Base-by-base conservation (phyloP, 2,329 filamentous ascomycete genomes). In the Penicillium sp. region DNA sequence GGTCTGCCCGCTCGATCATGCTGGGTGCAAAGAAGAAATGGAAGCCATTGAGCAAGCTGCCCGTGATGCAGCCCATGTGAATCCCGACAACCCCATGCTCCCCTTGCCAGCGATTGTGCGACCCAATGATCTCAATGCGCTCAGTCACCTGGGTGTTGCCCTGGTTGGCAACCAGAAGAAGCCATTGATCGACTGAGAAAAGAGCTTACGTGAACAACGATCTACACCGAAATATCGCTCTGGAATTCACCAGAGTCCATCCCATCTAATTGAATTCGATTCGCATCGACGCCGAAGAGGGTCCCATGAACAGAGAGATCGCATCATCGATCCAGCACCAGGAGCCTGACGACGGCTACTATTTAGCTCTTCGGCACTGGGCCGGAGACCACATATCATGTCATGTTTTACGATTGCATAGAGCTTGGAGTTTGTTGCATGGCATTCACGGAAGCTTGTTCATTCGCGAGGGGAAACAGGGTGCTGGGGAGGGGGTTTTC, bases 11-110 rank as follows among this genome's bases (percentile, higher is more conserved):
- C 85, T 97, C 56, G 94, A 99, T 67, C 91, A 97, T 67, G 90
- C 95, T 60, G 90, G 88, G 13, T 99, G 94, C 76, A 97, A 96
- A 72, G 92, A 97, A 69, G 94, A 97, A 75, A 97, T 99, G 91
- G 92, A 96, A 65, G 92, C 92, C 30, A 97, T 99, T 58, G 92
- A 97, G 68, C 91, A 96, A 73, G 90, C 94, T 0, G 94, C 94
- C 36, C 93, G 92, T 72, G 93, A 97, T 63, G 93, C 94, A 2
- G 88, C 90, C 13, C 85, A 89, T 55, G 87, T 97, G 54, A 91
- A 93, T 61, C 88, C 88, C 0, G 90, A 95, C 55, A 94, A 94
- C 63, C 94, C 92, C 0, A 92, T 95, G 87, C 75, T 97, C n/a
- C 92, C 94, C 1, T 87, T 92, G 1, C 86, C 87, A 56, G 86